Percentiles rank a stretch among this genome's conserved stretches.
Conservation (phyloP, 2,329 filamentous ascomycete species). For the Stagonosporopsis vannaccii region DNA sequence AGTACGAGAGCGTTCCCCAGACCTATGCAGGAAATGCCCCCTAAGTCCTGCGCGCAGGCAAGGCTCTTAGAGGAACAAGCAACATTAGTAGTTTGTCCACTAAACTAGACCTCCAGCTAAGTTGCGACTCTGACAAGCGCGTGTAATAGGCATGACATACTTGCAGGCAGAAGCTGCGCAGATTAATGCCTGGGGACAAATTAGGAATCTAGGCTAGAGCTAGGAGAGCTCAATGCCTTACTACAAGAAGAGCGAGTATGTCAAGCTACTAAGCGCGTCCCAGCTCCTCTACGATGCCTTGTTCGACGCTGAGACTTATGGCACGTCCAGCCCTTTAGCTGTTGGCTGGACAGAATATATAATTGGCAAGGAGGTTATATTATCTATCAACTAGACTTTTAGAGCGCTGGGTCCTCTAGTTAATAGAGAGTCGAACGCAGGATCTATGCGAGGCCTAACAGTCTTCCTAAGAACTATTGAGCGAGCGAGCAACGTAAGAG, state of each 20-base stretch:
- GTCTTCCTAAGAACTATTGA: neutral
- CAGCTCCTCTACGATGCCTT: neutral
- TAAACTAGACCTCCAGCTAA: neutral
- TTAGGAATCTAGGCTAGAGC: conserved; percentile 44
- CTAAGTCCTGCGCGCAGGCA: conserved; percentile 48
- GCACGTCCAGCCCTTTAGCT: neutral
- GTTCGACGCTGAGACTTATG: neutral
- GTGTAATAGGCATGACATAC: conserved; percentile 41
- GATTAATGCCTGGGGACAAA: conserved; percentile 41
- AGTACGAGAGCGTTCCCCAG: conserved; percentile 49
- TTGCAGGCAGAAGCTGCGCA: conserved; percentile 41
- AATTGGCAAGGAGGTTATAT: neutral
- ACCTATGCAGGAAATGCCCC: conserved; percentile 39
- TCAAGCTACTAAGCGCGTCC: neutral
- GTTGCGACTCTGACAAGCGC: neutral
- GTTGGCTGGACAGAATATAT: neutral
- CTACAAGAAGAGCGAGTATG: conserved; percentile 22
- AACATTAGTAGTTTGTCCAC: conserved; percentile 49
- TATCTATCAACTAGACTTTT: neutral
- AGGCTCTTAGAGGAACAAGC: conserved; percentile 53
- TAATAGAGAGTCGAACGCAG: neutral
- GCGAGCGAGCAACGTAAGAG: neutral
- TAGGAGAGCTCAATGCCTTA: conserved; percentile 39
- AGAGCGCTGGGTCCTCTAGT: neutral
- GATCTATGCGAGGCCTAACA: neutral